Evolutionary conservation across 208 protist genomes (phyloP), one percentile per base, ranked within the genome.

Genomic region (Acanthamoeba polyphaga): DNA sequence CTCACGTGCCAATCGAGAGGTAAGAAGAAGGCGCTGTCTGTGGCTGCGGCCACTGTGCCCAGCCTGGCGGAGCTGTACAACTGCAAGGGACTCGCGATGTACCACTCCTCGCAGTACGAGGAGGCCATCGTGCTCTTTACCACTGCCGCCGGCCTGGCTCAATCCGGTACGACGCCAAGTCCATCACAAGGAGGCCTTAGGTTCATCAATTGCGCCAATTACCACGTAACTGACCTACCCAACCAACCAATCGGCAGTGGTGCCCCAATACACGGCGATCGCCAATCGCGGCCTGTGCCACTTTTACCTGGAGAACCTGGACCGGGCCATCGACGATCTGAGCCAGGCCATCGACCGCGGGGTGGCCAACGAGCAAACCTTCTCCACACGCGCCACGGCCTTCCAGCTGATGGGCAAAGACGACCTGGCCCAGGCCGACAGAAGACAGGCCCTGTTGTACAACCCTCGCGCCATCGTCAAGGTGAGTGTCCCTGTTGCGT

Each of bases 241-340:
- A n/a, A n/a, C n/a, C n/a, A n/a, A n/a, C 38, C 38, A 38, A 74
- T 32, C 12, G 3, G 22, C 29, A 43, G 70, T 43, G 70, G 34
- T 19, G 60, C 13, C n/a, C 34, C 72, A 8, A 4, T 82, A 82
- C 72, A 8, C 29, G 15, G n/a, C 72, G 22, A 51, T 82, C 34
- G 72, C 72, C 72, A 82, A 82, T 38, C 72, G 72, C 72, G 72
- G 72, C 32, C 43, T 82, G 72, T 82, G 72, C 38, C 22, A 82
- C 72, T 82, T 82, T 38, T 82, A 82, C 38, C 9, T 55, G 17
- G 72, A 82, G 0, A 7, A 51, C 22, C 32, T 82, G 32, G 72
- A 82, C 38, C 27, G 29, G 22, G 72, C 72, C 7, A 24, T 82
- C 17, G 72, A 43, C 32, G 72, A 82, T 38, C 32, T 82, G 38